Conservation (phyloP, 1,139 yeast genomes). For the Zygoascus meyerae region DNA sequence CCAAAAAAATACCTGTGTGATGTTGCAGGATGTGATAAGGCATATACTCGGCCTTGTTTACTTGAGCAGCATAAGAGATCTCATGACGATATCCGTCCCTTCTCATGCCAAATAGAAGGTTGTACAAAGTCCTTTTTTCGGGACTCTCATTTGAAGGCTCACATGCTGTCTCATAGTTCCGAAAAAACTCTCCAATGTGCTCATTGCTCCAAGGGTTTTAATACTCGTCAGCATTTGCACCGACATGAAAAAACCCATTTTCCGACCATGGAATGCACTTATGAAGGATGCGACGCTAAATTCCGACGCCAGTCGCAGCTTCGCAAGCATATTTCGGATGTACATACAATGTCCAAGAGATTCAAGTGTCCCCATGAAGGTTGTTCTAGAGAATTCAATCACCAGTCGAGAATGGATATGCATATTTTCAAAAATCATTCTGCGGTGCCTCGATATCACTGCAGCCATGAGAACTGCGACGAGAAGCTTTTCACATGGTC, state of each 20-base stretch:
- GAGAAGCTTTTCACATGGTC: conserved; percentile 73
- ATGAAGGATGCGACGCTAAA: conserved; percentile 55
- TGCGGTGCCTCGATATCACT: conserved; percentile 33
- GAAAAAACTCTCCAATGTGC: conserved; percentile 72
- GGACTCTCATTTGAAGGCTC: conserved; percentile 75
- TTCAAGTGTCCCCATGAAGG: conserved; percentile 30
- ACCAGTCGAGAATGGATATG: conserved; percentile 30
- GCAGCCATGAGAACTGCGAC: conserved; percentile 56
- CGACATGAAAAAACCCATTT: conserved; percentile 79
- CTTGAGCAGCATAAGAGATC: conserved; percentile 72
- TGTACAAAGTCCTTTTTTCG: conserved; percentile 68
- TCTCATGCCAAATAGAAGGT: conserved; percentile 46
- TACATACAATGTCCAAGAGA: conserved; percentile 41
- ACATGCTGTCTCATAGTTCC: conserved; percentile 49
- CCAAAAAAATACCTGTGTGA: conserved; percentile 58
- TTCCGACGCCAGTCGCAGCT: conserved; percentile 78
- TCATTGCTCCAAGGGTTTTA: conserved; percentile 77
- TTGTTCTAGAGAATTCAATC: conserved; percentile 32
- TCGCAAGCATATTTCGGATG: conserved; percentile 61
- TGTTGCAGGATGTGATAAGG: conserved; percentile 61
- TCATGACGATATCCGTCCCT: conserved; percentile 79
- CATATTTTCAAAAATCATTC: conserved; percentile 33
- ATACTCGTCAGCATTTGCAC: conserved; percentile 71
- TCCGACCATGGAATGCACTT: conserved; percentile 57
- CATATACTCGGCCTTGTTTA: conserved; percentile 75